These are phyloP conservation scores for Hygrophorus russula DNA, from an alignment of 768 basidiomycete genomes.

Conservation along the genomic window DNA sequence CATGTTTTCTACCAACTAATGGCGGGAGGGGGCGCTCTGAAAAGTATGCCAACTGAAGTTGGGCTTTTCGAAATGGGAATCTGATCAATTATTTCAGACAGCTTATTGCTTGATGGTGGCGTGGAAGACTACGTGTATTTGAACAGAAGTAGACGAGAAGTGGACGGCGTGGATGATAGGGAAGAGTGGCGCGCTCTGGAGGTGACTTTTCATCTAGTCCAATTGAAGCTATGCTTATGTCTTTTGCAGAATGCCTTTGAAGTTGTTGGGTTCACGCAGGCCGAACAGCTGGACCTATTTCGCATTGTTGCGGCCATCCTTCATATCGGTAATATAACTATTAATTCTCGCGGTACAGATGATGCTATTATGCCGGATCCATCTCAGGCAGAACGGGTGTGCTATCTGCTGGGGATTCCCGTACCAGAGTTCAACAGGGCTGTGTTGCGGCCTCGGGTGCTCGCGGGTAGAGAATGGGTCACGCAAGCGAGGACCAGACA, in stretches of 20 bases:
- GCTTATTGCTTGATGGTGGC: conserved; percentile 60
- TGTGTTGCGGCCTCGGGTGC: conserved; percentile 78
- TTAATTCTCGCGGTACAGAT: conserved; percentile 69
- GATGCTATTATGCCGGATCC: conserved; percentile 71
- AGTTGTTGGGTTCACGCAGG: conserved; percentile 74
- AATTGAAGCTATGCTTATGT: conserved; percentile 1
- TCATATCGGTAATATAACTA: conserved; percentile 88
- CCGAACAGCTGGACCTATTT: conserved; percentile 88
- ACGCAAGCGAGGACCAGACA: conserved; percentile 84
- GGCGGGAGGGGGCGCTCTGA: conserved; percentile 59
- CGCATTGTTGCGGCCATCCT: conserved; percentile 89
- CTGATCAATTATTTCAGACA: conserved; percentile 31
- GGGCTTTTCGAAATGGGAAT: neutral
- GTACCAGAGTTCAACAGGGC: conserved; percentile 82
- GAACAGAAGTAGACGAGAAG: conserved; percentile 77
- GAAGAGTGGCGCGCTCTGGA: conserved; percentile 79
- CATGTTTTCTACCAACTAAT: conserved; percentile 97
- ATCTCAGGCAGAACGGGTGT: conserved; percentile 80
- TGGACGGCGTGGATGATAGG: conserved; percentile 91
- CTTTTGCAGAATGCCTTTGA: conserved; percentile 61
- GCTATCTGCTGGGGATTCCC: conserved; percentile 84
- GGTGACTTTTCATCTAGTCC: conserved; percentile 30
- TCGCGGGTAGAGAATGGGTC: conserved; percentile 96
- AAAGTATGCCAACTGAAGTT: conserved; percentile 30
- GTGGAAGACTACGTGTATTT: conserved; percentile 85